Base-by-base conservation (phyloP, 805 yeast species). In the Ogataea nakhonphanomensis region DNA sequence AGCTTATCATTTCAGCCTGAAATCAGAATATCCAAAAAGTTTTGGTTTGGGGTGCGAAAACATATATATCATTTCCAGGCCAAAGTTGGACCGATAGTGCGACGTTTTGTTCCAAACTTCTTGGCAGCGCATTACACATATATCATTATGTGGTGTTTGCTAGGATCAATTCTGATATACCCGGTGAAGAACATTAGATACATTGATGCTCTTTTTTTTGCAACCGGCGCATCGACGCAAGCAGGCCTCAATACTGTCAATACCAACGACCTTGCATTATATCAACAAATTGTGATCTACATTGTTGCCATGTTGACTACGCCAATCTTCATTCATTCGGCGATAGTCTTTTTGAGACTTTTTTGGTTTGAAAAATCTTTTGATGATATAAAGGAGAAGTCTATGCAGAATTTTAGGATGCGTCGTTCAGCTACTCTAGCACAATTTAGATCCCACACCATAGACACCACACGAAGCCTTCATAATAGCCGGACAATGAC, bases 341-440 rank as follows among this genome's bases (percentile, higher is more conserved):
- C 76, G 1, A 66, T 93, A 25, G 80, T 88, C 7, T 78, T 87
- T 46, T 67, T 90, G 8, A 73, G 99, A 36, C 67, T 93, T 33
- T 86, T 85, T 59, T 85, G 95, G 87, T 93, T 86, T 62, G 95
- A 89, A 59, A 76, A 87, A 49, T 75, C 82, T 51, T 88, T 93
- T 62, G 91, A 87, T 57, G 78, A 82, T 50, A 90, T 93, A 59
- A 82, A 82, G 46, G 77, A 71, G 44, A 73, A 74, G 38, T 86
- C 97, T n/a, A 85, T 84, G 55, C 58, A 77, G 44, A 84, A 90
- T 58, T 84, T 80, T 60, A 77, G 78, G 55, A 79, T 89, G 84
- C 77, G 99, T 54, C 71, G 96, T 45, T 78, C 89, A 0, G 80
- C 83, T 7, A 84, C 93, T 2, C 56, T 82, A 37, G 79, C 84